Percentiles rank a stretch among this genome's conserved stretches.
These are phyloP conservation scores for Diutina siamensis DNA, from an alignment of 1,139 yeast genomes.

Conservation along the genomic window DNA sequence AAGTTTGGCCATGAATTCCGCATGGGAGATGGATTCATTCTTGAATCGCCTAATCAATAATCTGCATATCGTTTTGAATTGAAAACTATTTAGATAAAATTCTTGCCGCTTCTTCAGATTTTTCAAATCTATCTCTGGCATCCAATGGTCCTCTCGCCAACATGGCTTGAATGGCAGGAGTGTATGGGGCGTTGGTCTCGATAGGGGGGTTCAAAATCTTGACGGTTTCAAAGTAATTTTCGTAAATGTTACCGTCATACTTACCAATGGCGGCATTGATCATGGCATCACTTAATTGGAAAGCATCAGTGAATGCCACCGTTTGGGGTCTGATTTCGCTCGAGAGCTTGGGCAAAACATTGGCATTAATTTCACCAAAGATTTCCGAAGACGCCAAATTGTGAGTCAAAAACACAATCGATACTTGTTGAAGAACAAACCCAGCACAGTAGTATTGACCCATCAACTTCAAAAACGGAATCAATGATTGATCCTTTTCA, in stretches of 20 bases:
- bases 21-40: background rate
- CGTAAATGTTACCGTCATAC: constrained; percentile 79
- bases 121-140: constrained; percentile 39
- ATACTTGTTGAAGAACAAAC: constrained; percentile 25
- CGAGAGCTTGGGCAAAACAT: constrained; percentile 25
- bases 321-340: constrained; percentile 53
- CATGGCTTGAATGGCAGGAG: constrained; percentile 35
- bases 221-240: constrained; percentile 51
- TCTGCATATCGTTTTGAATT: too few relatives aligned
- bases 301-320: constrained; percentile 80
- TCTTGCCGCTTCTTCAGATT: constrained; percentile 21
- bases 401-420: constrained; percentile 31
- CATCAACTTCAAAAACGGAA: constrained; percentile 14
- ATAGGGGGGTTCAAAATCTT: constrained; percentile 42
- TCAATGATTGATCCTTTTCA: constrained; percentile 11
- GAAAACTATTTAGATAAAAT: background rate
- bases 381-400: constrained; percentile 24
- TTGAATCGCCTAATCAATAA: too few relatives aligned
- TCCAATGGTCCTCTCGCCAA: constrained; percentile 40
- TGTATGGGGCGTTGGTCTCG: constrained; percentile 50
- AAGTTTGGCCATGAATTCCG: background rate
- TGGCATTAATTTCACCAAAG: constrained; percentile 21
- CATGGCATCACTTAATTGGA: constrained; percentile 74
- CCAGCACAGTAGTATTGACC: constrained; percentile 16
- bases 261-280: constrained; percentile 80